Evolutionary conservation across 139 green algal genomes (phyloP).

Genomic region (Chlorella ohadii): DNA sequence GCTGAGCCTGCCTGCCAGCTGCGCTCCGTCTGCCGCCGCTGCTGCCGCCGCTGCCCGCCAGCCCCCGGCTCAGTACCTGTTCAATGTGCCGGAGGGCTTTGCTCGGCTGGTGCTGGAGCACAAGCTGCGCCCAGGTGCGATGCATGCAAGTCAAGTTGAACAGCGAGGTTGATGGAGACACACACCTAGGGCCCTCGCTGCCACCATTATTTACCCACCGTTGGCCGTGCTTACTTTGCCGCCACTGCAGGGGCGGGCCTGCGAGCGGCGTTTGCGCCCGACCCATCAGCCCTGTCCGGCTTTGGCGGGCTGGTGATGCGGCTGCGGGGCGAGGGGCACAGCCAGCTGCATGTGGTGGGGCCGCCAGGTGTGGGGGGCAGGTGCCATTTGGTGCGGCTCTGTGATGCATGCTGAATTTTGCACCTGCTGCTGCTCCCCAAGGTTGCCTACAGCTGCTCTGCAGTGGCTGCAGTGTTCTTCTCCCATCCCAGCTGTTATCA

Average conservation of each 20-base stretch:
- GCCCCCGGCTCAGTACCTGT: conserved; percentile 68
- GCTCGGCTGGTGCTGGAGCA: conserved; percentile 78
- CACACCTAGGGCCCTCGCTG: no score
- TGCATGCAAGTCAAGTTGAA: no score
- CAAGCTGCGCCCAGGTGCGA: conserved; percentile 52
- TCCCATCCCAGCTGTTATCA: no score
- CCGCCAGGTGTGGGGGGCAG: conserved; percentile 48
- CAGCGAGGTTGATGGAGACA: no score
- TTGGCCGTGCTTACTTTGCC: no score
- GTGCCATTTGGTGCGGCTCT: neutral
- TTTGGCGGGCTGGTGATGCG: conserved; percentile 74
- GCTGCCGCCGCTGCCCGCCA: conserved; percentile 23
- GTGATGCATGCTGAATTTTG: no score
- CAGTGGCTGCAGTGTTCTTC: no score
- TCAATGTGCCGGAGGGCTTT: conserved; percentile 75
- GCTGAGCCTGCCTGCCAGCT: conserved; percentile 45
- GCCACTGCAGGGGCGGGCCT: neutral
- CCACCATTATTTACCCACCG: no score
- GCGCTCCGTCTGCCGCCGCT: neutral
- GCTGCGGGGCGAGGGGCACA: conserved; percentile 72
- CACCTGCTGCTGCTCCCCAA: neutral
- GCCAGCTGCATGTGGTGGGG: conserved; percentile 61
- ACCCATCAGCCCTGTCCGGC: conserved; percentile 47
- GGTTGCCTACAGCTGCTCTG: no score
- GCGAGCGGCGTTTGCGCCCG: neutral